These are phyloP conservation scores for Friedmanniomyces simplex DNA, from an alignment of 495 filamentous ascomycete genomes.

Conservation along the genomic window DNA sequence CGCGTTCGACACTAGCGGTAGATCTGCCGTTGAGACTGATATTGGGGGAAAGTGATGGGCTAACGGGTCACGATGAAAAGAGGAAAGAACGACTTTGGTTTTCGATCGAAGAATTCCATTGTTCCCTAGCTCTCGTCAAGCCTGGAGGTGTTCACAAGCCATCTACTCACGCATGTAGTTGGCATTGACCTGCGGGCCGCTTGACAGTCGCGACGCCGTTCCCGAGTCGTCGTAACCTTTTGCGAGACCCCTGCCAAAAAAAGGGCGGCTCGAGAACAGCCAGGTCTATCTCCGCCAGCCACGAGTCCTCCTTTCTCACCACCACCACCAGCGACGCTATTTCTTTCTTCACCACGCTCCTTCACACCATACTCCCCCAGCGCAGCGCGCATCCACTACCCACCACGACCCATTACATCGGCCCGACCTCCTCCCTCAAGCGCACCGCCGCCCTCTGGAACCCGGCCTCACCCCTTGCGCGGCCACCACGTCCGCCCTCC, in stretches of 20 bases:
- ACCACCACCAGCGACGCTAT: neutral
- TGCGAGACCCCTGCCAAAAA: neutral
- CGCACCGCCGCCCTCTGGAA: slow-evolving; percentile 1
- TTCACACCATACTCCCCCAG: neutral
- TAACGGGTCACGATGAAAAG: neutral
- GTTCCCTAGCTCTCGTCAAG: too few relatives aligned
- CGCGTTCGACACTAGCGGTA: slow-evolving; percentile 3
- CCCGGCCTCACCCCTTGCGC: slow-evolving; percentile 9
- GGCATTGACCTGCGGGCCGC: too few relatives aligned
- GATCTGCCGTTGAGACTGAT: neutral
- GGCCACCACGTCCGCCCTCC: slow-evolving; percentile 2
- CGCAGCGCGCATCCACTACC: neutral
- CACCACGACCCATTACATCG: slow-evolving; percentile 14
- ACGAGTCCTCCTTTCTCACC: neutral
- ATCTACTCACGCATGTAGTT: too few relatives aligned
- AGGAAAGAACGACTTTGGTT: too few relatives aligned
- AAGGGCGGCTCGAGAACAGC: neutral
- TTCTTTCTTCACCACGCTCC: neutral
- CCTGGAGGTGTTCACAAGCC: too few relatives aligned
- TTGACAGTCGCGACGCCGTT: too few relatives aligned
- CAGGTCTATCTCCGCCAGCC: neutral
- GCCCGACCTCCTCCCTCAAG: slow-evolving; percentile 8
- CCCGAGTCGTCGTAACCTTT: neutral
- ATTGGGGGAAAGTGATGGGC: neutral
- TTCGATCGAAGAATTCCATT: too few relatives aligned